Base-by-base conservation (phyloP, 495 filamentous ascomycete genomes). In the Penicillium argentinense region DNA sequence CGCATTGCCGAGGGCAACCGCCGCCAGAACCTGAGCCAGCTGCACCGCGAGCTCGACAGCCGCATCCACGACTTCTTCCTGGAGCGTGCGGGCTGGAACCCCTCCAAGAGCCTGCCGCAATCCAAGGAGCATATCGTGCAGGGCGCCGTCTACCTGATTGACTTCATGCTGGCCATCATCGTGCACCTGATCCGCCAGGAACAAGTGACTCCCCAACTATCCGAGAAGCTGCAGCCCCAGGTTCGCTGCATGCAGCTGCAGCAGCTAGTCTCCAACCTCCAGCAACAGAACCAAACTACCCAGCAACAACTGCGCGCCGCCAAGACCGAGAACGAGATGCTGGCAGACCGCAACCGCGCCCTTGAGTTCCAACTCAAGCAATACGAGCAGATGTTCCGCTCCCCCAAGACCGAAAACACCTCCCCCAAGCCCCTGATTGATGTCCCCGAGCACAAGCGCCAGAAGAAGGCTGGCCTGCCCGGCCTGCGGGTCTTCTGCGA, bases 121-220 rank as follows among this genome's bases (percentile, higher is more conserved):
- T 75, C 72, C 21, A 75, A 75, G 58, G 72, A 75, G 42, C 72
- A 75, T 46, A 75, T 75, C 16, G 67, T 73, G 3, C 68, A 75
- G 53, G 72, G 62, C 7, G 68, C 72, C 8, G 65, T 75, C 39
- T 67, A 63, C 43, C 55, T 73, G 2, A 65, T 75, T 27, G 72
- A 75, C 44, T 73, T 72, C 50, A 67, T 72, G 64, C 57, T 66
- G 23, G 40, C 62, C 23, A 67, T 75, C 30, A 73, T 75, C 26
- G 51, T 69, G 12, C 57, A 66, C 38, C 51, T 72, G n/a, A 63
- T 73, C 42, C 59, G 63, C 36, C 61, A 65, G 48, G 69, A 69
- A 45, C 68, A 73, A 42, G 60, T 71, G 33, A 56, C 67, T 37
- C 68, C 69, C 8, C 65, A 75, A 27, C 57, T 72, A 9, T 63